Evolutionary conservation across 306 rosid species (phyloP).

Genomic region (Canavalia gladiata): DNA sequence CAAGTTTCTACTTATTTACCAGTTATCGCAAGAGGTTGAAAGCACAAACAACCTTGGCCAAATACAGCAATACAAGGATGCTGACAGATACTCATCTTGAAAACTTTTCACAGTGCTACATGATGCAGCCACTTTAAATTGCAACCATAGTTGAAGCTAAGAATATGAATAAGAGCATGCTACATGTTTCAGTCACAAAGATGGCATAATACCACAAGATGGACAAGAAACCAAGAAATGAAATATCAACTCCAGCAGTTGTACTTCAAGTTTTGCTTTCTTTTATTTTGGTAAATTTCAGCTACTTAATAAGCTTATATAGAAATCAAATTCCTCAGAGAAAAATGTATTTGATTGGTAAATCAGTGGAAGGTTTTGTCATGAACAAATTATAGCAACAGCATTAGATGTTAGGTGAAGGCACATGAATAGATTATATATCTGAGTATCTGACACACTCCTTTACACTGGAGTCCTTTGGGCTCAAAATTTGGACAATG

Average conservation of each 20-base stretch:
- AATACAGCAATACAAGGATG: background rate
- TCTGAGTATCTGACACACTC: conserved; percentile 13
- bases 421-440: conserved; percentile 6
- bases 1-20: conserved; percentile 39
- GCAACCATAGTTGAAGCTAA: conserved; percentile 18
- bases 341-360: conserved; percentile 31
- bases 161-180: conserved; percentile 10
- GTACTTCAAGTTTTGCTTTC: conserved; percentile 20
- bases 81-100: background rate
- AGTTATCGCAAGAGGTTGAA: conserved; percentile 1
- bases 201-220: conserved; percentile 25
- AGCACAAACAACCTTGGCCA: conserved; percentile 25
- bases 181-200: background rate
- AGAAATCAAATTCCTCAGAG: background rate
- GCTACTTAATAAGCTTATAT: background rate
- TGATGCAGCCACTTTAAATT: conserved; percentile 21
- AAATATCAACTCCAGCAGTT: conserved; percentile 23
- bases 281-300: conserved; percentile 3
- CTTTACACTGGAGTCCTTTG: background rate
- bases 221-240: conserved; percentile 5
- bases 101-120: conserved; percentile 19
- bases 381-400: conserved; percentile 2
- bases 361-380: background rate
- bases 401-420: background rate
- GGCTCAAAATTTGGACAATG: background rate